These are phyloP conservation scores for Asterella californica DNA, from an alignment of 225 moss, liverwort and hornwort species.

Conservation along the genomic window DNA sequence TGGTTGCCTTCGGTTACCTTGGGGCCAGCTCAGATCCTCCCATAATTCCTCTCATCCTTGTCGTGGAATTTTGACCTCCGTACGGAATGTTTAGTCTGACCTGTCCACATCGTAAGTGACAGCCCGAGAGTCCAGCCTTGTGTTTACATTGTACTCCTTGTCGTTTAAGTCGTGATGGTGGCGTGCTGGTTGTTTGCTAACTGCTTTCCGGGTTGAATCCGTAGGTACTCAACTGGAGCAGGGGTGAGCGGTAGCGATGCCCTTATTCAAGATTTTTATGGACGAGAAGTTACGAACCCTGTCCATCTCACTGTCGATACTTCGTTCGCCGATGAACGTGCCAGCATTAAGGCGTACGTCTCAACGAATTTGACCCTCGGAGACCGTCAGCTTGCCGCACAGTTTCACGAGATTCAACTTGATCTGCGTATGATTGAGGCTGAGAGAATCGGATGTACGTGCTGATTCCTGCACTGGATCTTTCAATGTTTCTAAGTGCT, in stretches of 20 bases:
- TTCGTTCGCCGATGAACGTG: conserved; percentile 73
- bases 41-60: too few relatives aligned
- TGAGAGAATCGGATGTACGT: conserved; percentile 94
- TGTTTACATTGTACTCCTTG: too few relatives aligned
- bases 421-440: conserved; percentile 96
- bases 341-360: conserved; percentile 89
- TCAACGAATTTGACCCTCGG: conserved; percentile 89
- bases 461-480: neutral
- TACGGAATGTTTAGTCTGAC: too few relatives aligned
- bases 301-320: conserved; percentile 95
- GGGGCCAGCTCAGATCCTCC: too few relatives aligned
- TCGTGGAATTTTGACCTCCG: too few relatives aligned
- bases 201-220: neutral
- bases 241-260: conserved; percentile 91
- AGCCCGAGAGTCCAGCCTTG: too few relatives aligned
- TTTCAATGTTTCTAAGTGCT: too few relatives aligned
- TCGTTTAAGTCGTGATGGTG: neutral
- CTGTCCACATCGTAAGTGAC: too few relatives aligned
- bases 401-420: conserved; percentile 95
- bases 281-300: conserved; percentile 84
- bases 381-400: conserved; percentile 90
- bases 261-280: conserved; percentile 94
- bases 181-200: neutral
- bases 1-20: too few relatives aligned
- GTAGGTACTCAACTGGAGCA: conserved; percentile 90